A percentile compares a stretch with the other conserved stretches of the same genome.
Conservation (phyloP, 345 rosid species). For the Cardamine chenopodiifolia region DNA sequence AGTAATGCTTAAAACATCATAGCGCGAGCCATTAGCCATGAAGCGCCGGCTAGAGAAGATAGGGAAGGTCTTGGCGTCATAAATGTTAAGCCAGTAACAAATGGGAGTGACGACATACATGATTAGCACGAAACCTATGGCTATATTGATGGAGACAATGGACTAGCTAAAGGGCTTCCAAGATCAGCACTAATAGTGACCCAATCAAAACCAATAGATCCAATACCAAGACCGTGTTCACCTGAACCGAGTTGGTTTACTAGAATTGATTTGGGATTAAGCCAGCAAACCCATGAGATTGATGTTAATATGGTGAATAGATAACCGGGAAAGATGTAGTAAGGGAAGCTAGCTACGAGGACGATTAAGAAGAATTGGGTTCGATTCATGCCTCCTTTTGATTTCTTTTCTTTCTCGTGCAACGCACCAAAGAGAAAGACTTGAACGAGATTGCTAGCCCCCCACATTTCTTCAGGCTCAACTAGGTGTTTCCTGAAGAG, state of each 20-base stretch:
- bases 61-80: conserved; percentile 77
- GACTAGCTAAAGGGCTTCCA: conserved; percentile 85
- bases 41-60: conserved; percentile 61
- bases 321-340: conserved; percentile 72
- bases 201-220: conserved; percentile 80
- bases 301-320: conserved; percentile 57
- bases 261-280: conserved; percentile 62
- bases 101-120: conserved; percentile 73
- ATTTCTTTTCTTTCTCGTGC: conserved; percentile 63
- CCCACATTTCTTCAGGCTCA: conserved; percentile 97
- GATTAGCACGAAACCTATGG: conserved; percentile 63
- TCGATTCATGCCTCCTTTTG: conserved; percentile 51
- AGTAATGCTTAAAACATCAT: conserved; percentile 61
- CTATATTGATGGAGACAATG: conserved; percentile 77
- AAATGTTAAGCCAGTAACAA: conserved; percentile 67
- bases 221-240: conserved; percentile 70
- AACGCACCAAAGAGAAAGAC: conserved; percentile 88
- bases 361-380: conserved; percentile 71
- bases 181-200: conserved; percentile 68
- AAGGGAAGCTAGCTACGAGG: conserved; percentile 64
- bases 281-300: conserved; percentile 84
- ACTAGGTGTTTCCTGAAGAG: conserved; percentile 71
- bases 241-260: conserved; percentile 89
- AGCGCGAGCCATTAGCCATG: conserved; percentile 54
- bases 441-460: conserved; percentile 77